Base-by-base conservation (phyloP, 805 yeast species). In the Kluyveromyces wickerhamii region DNA sequence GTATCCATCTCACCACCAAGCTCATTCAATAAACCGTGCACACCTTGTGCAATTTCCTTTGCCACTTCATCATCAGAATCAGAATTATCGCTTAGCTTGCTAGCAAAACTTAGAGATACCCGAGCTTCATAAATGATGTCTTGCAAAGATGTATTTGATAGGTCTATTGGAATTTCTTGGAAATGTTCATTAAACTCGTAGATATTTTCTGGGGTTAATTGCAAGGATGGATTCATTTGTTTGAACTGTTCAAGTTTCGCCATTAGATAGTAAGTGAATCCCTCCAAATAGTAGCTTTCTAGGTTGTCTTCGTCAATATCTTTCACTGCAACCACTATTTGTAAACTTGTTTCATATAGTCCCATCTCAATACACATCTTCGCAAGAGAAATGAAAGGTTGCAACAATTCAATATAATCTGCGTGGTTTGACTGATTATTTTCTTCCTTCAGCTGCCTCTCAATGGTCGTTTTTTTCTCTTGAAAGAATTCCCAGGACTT, bases 261-360 rank as follows among this genome's bases (percentile, higher is more conserved):
- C 12, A 61, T 56, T 34, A 82, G 59, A 42, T 75, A 65, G 49
- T 78, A 69, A 0, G 92, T 76, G 48, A 88, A 74, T 0, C 92
- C 94, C 51, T 85, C 94, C 43, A 87, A 62, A 54, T 92, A 92
- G 51, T 72, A 81, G 25, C 79, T 70, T 49, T 92, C 97, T 38
- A 85, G 65, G 41, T 85, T 75, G 47, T 77, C 79, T 48, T 89
- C 96, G 60, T 89, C 87, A 29, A 89, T 72, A 40, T 82, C 89
- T 47, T 79, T 79, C 12, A 79, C 67, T 17, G 70, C 69, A 12
- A 69, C 61, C 9, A 86, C 67, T n/a, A 86, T 76, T n/a, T 71
- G 69, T 3, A 74, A 63, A 3, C 83, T 83, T 12, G 69, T 48
- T 24, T 83, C 94, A 49, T 75, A 77, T 43, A 74, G 57, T 14